These are phyloP conservation scores for Papilionanthe hybrid DNA, from an alignment of 116 monocot species.

Conservation along the genomic window DNA sequence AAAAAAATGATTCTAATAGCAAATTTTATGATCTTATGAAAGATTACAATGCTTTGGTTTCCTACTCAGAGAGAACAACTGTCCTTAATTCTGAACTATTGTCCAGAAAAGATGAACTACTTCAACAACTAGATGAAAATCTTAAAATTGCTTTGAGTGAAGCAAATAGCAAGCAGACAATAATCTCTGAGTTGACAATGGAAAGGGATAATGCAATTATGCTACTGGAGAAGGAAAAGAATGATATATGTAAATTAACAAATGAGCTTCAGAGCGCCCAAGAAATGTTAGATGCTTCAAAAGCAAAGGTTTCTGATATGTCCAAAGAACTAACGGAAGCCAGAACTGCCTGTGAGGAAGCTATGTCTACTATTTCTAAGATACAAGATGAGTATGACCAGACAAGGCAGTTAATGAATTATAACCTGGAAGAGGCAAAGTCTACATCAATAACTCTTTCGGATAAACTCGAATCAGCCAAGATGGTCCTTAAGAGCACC, in stretches of 20 bases:
- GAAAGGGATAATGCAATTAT: constrained; percentile 48
- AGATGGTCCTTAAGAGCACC: constrained; percentile 39
- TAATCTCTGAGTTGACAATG: constrained; percentile 37
- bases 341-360: constrained; percentile 36
- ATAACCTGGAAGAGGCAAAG: constrained; percentile 43
- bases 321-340: constrained; percentile 39
- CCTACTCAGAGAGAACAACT: constrained; percentile 36
- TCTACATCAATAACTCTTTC: constrained; percentile 37
- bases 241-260: constrained; percentile 26
- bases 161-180: constrained; percentile 17
- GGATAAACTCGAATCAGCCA: constrained; percentile 48
- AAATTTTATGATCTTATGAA: constrained; percentile 42
- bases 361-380: constrained; percentile 28
- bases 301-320: constrained; percentile 33
- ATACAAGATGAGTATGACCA: constrained; percentile 41
- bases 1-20: constrained; percentile 30
- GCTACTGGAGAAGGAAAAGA: constrained; percentile 40
- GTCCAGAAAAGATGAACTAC: constrained; percentile 48
- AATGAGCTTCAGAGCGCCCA: constrained; percentile 39
- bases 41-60: constrained; percentile 53
- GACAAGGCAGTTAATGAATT: constrained; percentile 28
- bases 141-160: constrained; percentile 42
- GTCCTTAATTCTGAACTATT: constrained; percentile 43
- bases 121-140: constrained; percentile 46
- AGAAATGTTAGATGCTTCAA: constrained; percentile 34